Evolutionary conservation across 768 basidiomycete species (phyloP).

Genomic region (Rhizopogon rudus): DNA sequence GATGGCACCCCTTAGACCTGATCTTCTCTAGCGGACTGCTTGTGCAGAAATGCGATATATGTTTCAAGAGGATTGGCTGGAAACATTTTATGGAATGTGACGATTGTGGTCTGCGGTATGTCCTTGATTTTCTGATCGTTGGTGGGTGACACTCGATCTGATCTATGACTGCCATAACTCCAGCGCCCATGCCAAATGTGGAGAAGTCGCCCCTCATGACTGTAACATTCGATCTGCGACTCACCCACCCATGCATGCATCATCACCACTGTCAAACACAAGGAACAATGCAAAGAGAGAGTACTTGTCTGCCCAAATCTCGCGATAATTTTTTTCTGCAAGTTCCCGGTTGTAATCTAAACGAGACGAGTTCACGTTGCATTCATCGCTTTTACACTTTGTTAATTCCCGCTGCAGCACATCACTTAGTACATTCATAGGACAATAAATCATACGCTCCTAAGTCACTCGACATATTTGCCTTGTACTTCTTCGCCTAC

Average conservation of each 20-base stretch:
- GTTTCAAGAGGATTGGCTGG: constrained; percentile 78
- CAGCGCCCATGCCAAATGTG: constrained; percentile 85
- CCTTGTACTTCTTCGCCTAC: not conserved
- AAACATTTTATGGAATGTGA: constrained; percentile 85
- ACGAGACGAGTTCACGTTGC: not conserved
- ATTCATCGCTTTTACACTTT: not conserved
- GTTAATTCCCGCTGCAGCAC: not conserved
- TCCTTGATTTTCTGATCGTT: constrained; percentile 4
- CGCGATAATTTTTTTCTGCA: constrained; percentile 19
- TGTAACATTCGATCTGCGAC: constrained; percentile 42
- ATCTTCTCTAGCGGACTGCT: constrained; percentile 72
- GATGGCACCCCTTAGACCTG: constrained; percentile 77
- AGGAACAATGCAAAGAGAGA: constrained; percentile 24
- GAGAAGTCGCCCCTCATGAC: constrained; percentile 74
- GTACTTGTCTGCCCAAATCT: constrained; percentile 16
- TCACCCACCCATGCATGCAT: constrained; percentile 15
- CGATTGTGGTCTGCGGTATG: constrained; percentile 76
- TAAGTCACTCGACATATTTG: not conserved
- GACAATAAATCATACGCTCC: not conserved
- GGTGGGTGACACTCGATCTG: constrained; percentile 2
- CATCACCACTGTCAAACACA: constrained; percentile 23
- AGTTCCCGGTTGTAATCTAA: not conserved
- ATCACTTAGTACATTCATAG: not conserved
- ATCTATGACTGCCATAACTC: constrained; percentile 9
- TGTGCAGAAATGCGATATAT: constrained; percentile 78